Conservation (phyloP, 768 basidiomycete genomes). For the Termitomyces sp. region DNA sequence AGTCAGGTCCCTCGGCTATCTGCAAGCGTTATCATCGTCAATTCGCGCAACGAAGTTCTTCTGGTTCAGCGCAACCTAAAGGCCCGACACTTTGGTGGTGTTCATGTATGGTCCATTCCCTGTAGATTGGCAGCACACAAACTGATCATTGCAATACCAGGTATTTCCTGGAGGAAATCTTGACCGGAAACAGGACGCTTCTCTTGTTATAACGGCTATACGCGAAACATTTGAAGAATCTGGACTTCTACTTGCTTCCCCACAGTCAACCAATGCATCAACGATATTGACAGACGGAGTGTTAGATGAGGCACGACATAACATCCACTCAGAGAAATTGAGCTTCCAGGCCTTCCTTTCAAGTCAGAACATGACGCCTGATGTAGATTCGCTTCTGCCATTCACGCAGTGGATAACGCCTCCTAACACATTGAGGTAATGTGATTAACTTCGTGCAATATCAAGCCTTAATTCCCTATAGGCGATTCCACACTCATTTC, state of each 20-base stretch:
- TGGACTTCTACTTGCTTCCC: conserved; percentile 55
- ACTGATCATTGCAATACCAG: conserved; percentile 26
- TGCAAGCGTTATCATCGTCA: conserved; percentile 62
- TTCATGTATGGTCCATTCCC: conserved; percentile 42
- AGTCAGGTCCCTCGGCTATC: conserved; percentile 45
- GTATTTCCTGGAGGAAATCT: conserved; percentile 76
- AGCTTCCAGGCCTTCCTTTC: conserved; percentile 50
- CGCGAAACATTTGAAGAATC: conserved; percentile 78
- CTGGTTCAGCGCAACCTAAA: conserved; percentile 67
- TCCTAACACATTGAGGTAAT: conserved; percentile 41
- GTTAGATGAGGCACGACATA: conserved; percentile 48
- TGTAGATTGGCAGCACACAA: background rate
- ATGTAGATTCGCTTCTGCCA: conserved; percentile 46
- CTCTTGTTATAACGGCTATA: conserved; percentile 57
- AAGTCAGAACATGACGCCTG: conserved; percentile 35
- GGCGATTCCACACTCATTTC: conserved; percentile 70
- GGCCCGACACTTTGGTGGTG: conserved; percentile 57
- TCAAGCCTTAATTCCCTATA: conserved; percentile 16
- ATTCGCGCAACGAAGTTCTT: conserved; percentile 59
- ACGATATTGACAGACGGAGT: conserved; percentile 25
- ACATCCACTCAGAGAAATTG: conserved; percentile 46
- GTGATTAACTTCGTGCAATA: conserved; percentile 6
- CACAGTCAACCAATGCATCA: conserved; percentile 10
- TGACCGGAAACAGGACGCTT: conserved; percentile 53
- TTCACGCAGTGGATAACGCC: conserved; percentile 78